phyloP scores from a whole-genome alignment of 768 basidiomycete genomes.

The Favolaschia claudopus region DNA sequence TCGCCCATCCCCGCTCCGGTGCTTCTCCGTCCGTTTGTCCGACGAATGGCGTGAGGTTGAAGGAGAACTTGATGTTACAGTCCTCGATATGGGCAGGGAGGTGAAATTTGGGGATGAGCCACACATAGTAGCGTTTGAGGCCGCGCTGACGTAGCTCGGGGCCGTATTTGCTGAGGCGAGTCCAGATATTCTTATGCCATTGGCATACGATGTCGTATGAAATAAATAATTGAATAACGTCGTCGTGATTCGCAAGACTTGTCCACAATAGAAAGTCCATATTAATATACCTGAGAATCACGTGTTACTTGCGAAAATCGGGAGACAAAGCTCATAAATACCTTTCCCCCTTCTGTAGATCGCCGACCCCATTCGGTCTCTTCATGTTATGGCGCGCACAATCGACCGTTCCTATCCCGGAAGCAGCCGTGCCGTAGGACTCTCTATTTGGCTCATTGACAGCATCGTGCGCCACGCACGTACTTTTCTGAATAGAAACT shows the following conservation, averaged over 20 bases:
- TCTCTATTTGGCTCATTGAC: neutral
- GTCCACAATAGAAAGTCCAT: conserved; percentile 37
- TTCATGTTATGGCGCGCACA: conserved; percentile 14
- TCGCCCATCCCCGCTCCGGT: conserved; percentile 39
- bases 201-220: conserved; percentile 33
- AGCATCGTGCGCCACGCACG: conserved; percentile 4
- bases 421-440: neutral
- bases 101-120: conserved; percentile 36
- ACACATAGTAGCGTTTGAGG: neutral
- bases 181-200: conserved; percentile 23
- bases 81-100: conserved; percentile 27
- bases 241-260: conserved; percentile 11
- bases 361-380: conserved; percentile 21
- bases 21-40: conserved; percentile 47
- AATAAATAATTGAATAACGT: conserved; percentile 10
- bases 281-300: conserved; percentile 8
- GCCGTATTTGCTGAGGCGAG: conserved; percentile 21
- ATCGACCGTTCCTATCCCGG: conserved; percentile 15
- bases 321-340: conserved; percentile 4
- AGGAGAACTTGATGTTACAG: conserved; percentile 26
- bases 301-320: neutral
- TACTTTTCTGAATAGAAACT: conserved; percentile 22
- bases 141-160: conserved; percentile 2
- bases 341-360: conserved; percentile 30
- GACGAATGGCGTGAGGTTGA: conserved; percentile 36